Evolutionary conservation across 2,329 filamentous ascomycete genomes (phyloP).

Genomic region (Trichoderma citrinoviride): DNA sequence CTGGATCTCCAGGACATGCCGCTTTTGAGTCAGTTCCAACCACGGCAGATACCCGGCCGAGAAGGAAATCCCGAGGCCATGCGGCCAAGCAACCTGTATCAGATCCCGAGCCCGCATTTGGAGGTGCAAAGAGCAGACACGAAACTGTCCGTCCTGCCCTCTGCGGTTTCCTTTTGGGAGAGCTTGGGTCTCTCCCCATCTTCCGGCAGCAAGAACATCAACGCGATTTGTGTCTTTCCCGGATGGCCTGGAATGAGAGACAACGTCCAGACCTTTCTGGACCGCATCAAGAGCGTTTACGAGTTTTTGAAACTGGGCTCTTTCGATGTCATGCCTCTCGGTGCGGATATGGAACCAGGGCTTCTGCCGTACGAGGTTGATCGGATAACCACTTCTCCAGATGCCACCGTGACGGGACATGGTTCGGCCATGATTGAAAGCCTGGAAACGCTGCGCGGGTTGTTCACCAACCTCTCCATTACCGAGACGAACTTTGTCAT

Average conservation of each 20-base stretch:
- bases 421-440: constrained; percentile 48
- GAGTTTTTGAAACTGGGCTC: constrained; percentile 70
- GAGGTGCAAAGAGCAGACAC: constrained; percentile 68
- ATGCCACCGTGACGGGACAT: constrained; percentile 41
- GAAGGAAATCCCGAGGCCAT: constrained; percentile 45
- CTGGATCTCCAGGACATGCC: constrained; percentile 59
- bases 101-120: constrained; percentile 66
- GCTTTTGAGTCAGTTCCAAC: constrained; percentile 51
- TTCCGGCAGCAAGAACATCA: constrained; percentile 68
- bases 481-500: constrained; percentile 65
- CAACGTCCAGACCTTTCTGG: constrained; percentile 62
- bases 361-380: constrained; percentile 52
- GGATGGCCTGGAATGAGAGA: constrained; percentile 60
- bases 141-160: constrained; percentile 69
- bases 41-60: constrained; percentile 44
- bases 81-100: constrained; percentile 55
- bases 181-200: constrained; percentile 71
- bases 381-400: constrained; percentile 42
- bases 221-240: constrained; percentile 69
- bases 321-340: constrained; percentile 53
- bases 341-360: constrained; percentile 41
- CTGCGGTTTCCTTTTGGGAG: constrained; percentile 78
- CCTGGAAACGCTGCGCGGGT: constrained; percentile 48
- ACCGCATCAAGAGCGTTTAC: constrained; percentile 67
- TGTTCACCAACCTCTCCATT: constrained; percentile 42